These are phyloP conservation scores for Pythium vanterpoolii DNA, from an alignment of 352 stramenopile species.

Conservation along the genomic window DNA sequence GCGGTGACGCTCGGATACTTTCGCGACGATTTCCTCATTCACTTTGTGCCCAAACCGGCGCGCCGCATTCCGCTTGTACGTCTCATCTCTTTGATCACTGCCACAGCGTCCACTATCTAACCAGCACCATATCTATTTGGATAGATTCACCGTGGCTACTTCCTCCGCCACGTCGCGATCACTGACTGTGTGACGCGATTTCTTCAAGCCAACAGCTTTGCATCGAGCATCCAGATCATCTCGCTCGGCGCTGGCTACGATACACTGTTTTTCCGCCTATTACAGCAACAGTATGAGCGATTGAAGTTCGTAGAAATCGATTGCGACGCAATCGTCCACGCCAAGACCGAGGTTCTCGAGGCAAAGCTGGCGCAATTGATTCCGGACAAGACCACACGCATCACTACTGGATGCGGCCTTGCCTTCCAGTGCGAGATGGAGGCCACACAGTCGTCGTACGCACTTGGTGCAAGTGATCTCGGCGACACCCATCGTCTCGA, in stretches of 20 bases:
- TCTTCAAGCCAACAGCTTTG: constrained; percentile 14
- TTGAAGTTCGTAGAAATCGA: constrained; percentile 58
- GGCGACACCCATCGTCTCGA: constrained; percentile 41
- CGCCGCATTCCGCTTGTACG: constrained; percentile 64
- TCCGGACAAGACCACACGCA: not conserved
- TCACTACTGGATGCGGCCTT: not conserved
- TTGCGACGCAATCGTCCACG: constrained; percentile 45
- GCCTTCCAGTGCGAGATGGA: constrained; percentile 8
- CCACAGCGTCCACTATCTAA: not conserved
- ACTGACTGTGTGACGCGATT: constrained; percentile 52
- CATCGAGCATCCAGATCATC: constrained; percentile 45
- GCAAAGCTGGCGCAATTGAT: constrained; percentile 5
- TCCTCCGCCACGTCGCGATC: constrained; percentile 62
- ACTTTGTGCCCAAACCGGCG: constrained; percentile 58
- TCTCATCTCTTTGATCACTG: not conserved
- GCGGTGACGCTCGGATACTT: constrained; percentile 60
- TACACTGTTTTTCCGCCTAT: constrained; percentile 68
- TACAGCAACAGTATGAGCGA: constrained; percentile 23
- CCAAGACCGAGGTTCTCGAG: constrained; percentile 47
- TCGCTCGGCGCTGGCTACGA: constrained; percentile 74
- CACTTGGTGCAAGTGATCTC: constrained; percentile 51
- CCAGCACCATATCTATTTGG: not conserved
- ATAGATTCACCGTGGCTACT: constrained; percentile 81
- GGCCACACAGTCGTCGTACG: constrained; percentile 29
- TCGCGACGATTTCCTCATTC: constrained; percentile 49